Base-by-base conservation (phyloP, 345 rosid genomes). In the Turnera subulata region DNA sequence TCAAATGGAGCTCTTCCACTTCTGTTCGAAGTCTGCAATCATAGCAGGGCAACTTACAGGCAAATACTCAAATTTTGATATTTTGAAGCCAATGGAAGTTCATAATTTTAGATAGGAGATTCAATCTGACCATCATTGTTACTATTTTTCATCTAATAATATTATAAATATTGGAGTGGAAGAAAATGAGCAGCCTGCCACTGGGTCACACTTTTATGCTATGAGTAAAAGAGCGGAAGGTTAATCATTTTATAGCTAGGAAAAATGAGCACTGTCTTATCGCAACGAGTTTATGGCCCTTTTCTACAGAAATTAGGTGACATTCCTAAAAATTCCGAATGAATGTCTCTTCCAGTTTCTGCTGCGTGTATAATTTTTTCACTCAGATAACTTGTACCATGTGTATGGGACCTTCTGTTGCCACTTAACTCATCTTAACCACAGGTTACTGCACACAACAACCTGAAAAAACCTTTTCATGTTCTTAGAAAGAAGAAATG, bases 1-100 rank as follows among this genome's bases (percentile, higher is more conserved):
- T 93, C 99, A 35, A 75, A 77, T 29, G 81, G 79, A 67, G 80
- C 85, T 80, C 89, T 85, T 64, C 73, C 80, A 76, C 83, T 83
- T 84, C 84, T 82, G 48, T 59, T 83, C 50, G 89, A 72, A 59
- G 85, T 74, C 99, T 93, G 85, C 63, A 73, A 51, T 72, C 64
- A 56, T 43, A 59, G 18, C 56, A 44, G 53, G 8, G 52, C 56
- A 19, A 18, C n/a, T 37, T 3, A 29, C 8, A 29, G 35, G 8
- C 35, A 29, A 29, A 29, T 29, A 29, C 4, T 29, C 35, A 29
- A 29, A 29, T 8, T 29, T 8, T 29, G 8, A 4, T 29, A 8
- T 29, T 29, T 29, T 29, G 8, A 29, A 29, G 8, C 4, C 8
- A 29, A 29, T 29, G 35, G 35, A 29, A 29, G 35, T 29, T 29